Base-by-base conservation (phyloP, 345 rosid species). In the Orychophragmus violaceus region DNA sequence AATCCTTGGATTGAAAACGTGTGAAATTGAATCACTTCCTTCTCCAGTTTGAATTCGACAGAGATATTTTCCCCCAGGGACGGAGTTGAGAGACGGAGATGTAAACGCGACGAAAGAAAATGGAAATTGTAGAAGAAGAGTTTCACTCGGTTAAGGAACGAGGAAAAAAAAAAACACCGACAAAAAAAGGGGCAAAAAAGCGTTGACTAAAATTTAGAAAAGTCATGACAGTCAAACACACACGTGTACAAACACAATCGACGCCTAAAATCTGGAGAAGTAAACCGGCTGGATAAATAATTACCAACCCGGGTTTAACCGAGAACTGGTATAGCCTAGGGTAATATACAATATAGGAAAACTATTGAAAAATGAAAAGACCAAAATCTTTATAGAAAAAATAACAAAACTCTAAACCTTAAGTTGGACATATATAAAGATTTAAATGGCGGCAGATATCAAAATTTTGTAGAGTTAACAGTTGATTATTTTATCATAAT, bases 71-170 rank as follows among this genome's bases (percentile, higher is more conserved):
- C n/a, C n/a, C n/a, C n/a, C n/a, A n/a, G n/a, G n/a, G n/a, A n/a
- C n/a, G n/a, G n/a, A n/a, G n/a, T n/a, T n/a, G n/a, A n/a, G 36
- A 18, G 46, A 10, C 16, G n/a, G 37, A 42, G 27, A 18, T 45
- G 67, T 5, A 21, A 52, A 18, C 19, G 19, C 59, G 70, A 36
- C 48, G 64, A 45, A 62, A 24, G 24, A 19, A 18, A 19, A 32
- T 24, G 50, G 58, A 12, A 59, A 59, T 11, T 58, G 48, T 16
- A 24, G 5, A 35, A 4, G 7, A 71, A 63, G 64, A 63, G 59
- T 45, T 64, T 39, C n/a, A 35, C 25, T 55, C 64, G 46, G n/a
- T 13, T 18, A 55, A 71, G 75, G 59, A 55, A 45, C 5, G 21
- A 48, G 22, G 6, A 25, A 19, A 4, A 18, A 14, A 39, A 36